Conservation (phyloP, 208 protist genomes). For the Leishmania tarentolae region DNA sequence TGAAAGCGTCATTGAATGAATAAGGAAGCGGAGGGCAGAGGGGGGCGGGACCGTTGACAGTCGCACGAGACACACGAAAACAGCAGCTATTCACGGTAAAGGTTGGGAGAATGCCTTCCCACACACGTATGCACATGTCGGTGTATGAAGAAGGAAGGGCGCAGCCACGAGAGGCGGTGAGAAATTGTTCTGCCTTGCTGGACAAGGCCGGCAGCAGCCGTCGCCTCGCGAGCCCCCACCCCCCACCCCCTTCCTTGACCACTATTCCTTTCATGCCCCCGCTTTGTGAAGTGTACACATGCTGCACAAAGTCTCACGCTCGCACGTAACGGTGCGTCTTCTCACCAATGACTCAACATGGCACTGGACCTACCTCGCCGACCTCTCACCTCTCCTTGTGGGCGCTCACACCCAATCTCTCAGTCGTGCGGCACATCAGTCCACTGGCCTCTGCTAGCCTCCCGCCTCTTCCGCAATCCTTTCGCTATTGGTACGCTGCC, state of each 20-base stretch:
- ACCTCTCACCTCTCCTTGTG: neutral
- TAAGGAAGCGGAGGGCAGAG: neutral
- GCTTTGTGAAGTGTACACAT: neutral
- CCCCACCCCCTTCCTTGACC: neutral
- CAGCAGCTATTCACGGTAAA: neutral
- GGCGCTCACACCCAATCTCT: no score
- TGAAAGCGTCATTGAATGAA: neutral
- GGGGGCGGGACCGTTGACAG: neutral
- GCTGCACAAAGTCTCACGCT: neutral
- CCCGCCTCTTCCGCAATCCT: neutral
- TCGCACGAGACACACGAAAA: neutral
- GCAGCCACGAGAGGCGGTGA: neutral
- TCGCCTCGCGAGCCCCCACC: neutral
- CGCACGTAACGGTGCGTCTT: neutral
- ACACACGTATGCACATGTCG: neutral
- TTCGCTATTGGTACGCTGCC: neutral
- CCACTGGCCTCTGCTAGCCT: neutral
- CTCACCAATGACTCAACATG: neutral
- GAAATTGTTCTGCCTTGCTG: neutral
- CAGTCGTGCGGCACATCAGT: neutral
- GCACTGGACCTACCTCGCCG: neutral
- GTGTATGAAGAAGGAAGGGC: neutral
- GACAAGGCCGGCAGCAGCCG: neutral
- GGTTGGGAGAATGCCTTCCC: neutral
- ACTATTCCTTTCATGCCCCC: no score